phyloP scores from a whole-genome alignment of 1,284 basidiomycete species.

The Boletus sp. region DNA sequence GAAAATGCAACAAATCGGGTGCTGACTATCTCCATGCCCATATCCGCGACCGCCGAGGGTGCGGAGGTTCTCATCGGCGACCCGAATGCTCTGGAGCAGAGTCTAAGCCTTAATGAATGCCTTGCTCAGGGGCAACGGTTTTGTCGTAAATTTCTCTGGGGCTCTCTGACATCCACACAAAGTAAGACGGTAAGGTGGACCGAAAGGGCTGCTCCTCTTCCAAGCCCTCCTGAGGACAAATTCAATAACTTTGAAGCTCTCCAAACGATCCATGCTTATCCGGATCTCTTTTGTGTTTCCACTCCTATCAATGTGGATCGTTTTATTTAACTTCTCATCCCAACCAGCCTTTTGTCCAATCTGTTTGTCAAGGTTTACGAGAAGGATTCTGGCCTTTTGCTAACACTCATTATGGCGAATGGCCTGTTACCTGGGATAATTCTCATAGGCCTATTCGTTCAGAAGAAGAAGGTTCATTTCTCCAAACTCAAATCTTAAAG shows the following conservation, averaged over 20 bases:
- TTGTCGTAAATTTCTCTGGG: no score
- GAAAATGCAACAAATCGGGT: no score
- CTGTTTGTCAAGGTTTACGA: neutral
- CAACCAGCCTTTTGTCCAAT: neutral
- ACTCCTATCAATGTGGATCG: neutral
- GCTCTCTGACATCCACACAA: no score
- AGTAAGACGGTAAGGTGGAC: neutral
- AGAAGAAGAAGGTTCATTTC: neutral
- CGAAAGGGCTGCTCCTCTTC: neutral
- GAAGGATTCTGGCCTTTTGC: conserved; percentile 2
- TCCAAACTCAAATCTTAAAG: neutral
- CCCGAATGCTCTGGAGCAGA: no score
- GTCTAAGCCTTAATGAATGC: no score
- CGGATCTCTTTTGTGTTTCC: neutral
- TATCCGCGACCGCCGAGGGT: no score
- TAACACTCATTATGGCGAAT: neutral
- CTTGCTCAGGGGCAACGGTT: no score
- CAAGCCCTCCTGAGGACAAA: neutral
- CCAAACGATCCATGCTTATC: neutral
- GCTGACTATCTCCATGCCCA: no score
- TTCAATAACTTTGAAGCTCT: neutral
- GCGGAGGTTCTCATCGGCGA: no score
- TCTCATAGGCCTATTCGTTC: neutral
- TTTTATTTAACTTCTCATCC: neutral
- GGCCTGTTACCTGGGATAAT: conserved; percentile 2